These are phyloP conservation scores for Sinapis alba DNA, from an alignment of 441 rosid species.

Conservation along the genomic window DNA sequence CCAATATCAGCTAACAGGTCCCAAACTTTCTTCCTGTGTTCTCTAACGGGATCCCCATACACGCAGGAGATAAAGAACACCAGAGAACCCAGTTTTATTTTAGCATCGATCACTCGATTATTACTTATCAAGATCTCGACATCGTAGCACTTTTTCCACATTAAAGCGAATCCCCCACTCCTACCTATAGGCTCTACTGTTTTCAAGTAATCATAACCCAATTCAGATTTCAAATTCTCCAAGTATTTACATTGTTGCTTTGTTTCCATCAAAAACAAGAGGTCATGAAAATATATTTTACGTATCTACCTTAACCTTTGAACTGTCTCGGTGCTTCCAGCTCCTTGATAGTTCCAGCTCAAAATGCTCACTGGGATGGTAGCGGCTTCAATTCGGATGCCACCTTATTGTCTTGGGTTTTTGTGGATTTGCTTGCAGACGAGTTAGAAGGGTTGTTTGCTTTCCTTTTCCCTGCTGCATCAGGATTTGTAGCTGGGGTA, in stretches of 20 bases:
- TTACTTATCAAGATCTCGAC: neutral
- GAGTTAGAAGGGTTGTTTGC: neutral
- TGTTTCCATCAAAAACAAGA: neutral
- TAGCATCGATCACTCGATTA: neutral
- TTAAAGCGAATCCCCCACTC: neutral
- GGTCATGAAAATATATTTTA: neutral
- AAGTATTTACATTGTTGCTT: neutral
- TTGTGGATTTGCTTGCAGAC: neutral
- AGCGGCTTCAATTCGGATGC: neutral
- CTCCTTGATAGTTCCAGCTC: neutral
- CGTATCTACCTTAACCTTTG: neutral
- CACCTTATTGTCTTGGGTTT: neutral
- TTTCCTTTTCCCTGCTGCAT: neutral
- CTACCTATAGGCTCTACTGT: neutral
- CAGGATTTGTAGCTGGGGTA: too few species aligned
- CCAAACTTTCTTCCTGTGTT: neutral
- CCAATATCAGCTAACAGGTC: neutral
- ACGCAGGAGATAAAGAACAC: neutral
- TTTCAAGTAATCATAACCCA: neutral
- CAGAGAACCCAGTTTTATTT: neutral
- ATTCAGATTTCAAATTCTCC: neutral
- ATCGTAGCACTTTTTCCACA: neutral
- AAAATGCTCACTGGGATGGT: neutral
- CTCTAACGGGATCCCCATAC: neutral
- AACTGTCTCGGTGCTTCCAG: neutral